Percentiles rank a stretch among this genome's conserved stretches.
These are phyloP conservation scores for Aspergillus texensis DNA, from an alignment of 2,329 filamentous ascomycete genomes.

Conservation along the genomic window DNA sequence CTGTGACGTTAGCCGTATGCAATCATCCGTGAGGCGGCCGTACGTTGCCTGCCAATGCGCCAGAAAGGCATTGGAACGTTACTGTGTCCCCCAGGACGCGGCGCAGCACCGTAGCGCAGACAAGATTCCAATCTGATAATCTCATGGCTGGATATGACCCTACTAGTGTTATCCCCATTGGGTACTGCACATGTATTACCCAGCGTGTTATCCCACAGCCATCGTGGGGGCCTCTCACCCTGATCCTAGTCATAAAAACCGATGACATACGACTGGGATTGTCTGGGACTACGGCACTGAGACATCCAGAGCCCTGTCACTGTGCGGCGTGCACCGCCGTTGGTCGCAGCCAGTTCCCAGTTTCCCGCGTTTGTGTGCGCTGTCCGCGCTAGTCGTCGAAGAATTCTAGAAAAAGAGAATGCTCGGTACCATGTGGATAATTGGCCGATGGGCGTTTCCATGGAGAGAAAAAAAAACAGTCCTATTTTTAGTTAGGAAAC, in stretches of 20 bases:
- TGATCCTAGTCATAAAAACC: background rate
- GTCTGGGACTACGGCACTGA: background rate
- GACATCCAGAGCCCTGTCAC: background rate
- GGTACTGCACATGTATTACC: background rate
- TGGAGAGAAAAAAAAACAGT: background rate
- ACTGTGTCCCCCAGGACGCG: background rate
- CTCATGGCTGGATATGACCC: background rate
- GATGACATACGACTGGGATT: background rate
- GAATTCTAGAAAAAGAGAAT: slow-evolving; percentile 34
- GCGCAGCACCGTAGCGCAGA: background rate
- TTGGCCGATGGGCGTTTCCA: background rate
- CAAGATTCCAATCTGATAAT: slow-evolving; percentile 6
- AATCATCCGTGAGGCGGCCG: background rate
- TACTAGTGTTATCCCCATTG: background rate
- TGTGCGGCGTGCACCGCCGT: slow-evolving; percentile 4
- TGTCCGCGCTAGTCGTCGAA: slow-evolving; percentile 23
- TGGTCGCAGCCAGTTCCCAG: slow-evolving; percentile 3
- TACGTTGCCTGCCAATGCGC: slow-evolving; percentile 1
- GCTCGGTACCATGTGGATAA: slow-evolving; percentile 6
- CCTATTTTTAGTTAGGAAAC: slow-evolving; percentile 33
- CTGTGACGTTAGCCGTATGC: background rate
- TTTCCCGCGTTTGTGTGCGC: slow-evolving; percentile 5
- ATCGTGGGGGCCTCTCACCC: slow-evolving; percentile 3
- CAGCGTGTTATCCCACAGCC: slow-evolving; percentile 6
- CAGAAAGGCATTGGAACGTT: background rate